These are phyloP conservation scores for Trypanosoma mega DNA, from an alignment of 208 protist species.

Conservation along the genomic window DNA sequence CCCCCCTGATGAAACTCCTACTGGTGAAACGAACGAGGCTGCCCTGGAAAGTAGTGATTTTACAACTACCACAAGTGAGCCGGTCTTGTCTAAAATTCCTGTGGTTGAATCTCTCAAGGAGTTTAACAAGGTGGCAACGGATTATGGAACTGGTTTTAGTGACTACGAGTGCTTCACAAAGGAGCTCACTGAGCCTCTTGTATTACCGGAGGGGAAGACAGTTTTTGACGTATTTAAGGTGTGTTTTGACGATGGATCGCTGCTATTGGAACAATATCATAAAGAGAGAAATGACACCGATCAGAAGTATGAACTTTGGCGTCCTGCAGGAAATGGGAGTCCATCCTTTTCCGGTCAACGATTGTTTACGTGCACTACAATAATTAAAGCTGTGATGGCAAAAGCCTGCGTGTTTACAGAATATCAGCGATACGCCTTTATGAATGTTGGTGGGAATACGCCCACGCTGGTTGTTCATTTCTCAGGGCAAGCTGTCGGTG, in stretches of 20 bases:
- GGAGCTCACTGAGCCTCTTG: slow-evolving; percentile 47
- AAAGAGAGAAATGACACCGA: slow-evolving; percentile 41
- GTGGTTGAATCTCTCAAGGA: slow-evolving; percentile 42
- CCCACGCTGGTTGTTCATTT: slow-evolving; percentile 61
- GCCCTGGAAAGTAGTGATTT: background rate
- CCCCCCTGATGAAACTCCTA: background rate
- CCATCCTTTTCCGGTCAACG: slow-evolving; percentile 51
- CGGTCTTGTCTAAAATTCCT: slow-evolving; percentile 44
- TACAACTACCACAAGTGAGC: slow-evolving; percentile 31
- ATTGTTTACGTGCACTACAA: slow-evolving; percentile 49
- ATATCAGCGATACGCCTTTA: slow-evolving; percentile 63
- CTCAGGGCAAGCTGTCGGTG: slow-evolving; percentile 53
- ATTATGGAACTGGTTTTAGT: slow-evolving; percentile 61
- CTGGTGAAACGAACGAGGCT: background rate
- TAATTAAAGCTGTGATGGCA: slow-evolving; percentile 51
- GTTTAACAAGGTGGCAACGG: slow-evolving; percentile 50
- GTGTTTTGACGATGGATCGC: slow-evolving; percentile 54
- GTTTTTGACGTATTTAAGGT: slow-evolving; percentile 61
- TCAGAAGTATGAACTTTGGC: slow-evolving; percentile 56
- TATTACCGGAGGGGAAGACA: slow-evolving; percentile 36
- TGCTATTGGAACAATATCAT: slow-evolving; percentile 49
- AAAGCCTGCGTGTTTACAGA: slow-evolving; percentile 54
- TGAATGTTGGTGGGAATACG: slow-evolving; percentile 40
- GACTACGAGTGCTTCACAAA: slow-evolving; percentile 49
- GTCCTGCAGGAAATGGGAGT: slow-evolving; percentile 30